Evolutionary conservation across 2,329 filamentous ascomycete genomes (phyloP).

Genomic region (Fusarium cicatricum): DNA sequence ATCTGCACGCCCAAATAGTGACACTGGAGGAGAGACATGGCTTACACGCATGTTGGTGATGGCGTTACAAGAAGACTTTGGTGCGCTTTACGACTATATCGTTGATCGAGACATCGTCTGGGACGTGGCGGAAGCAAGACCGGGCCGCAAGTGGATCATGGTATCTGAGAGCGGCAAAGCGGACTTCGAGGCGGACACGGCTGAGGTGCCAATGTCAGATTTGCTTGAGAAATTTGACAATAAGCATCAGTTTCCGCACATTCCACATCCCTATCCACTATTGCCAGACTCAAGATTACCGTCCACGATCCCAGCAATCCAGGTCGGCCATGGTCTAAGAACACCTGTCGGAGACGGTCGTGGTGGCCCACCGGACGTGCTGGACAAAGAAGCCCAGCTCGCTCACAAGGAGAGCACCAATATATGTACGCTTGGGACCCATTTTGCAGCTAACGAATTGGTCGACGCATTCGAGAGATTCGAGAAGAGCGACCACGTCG

Average conservation of each 20-base stretch:
- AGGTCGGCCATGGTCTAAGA: conserved; percentile 38
- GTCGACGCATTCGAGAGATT: conserved; percentile 65
- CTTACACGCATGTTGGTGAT: conserved; percentile 66
- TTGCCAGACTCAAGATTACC: conserved; percentile 38
- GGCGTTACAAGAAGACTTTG: conserved; percentile 71
- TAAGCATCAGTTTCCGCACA: conserved; percentile 67
- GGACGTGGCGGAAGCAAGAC: conserved; percentile 68
- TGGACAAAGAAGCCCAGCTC: conserved; percentile 62
- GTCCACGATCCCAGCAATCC: too few relatives aligned
- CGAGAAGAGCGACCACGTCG: conserved; percentile 62
- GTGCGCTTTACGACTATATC: conserved; percentile 74
- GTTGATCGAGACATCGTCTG: conserved; percentile 73
- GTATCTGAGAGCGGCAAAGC: conserved; percentile 56
- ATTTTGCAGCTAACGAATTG: conserved; percentile 58
- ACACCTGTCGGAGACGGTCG: conserved; percentile 39
- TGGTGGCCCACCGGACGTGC: conserved; percentile 31
- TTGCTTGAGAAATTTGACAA: conserved; percentile 73
- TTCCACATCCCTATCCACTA: conserved; percentile 72
- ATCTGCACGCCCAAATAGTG: conserved; percentile 25
- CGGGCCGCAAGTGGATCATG: conserved; percentile 72
- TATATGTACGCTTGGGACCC: conserved; percentile 62
- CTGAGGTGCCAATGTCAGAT: conserved; percentile 70
- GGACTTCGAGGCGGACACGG: conserved; percentile 58
- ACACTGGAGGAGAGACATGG: conserved; percentile 61
- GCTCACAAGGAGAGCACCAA: conserved; percentile 69